phyloP scores from a whole-genome alignment of 208 protist genomes.

The Acanthamoeba culbertsoni region DNA sequence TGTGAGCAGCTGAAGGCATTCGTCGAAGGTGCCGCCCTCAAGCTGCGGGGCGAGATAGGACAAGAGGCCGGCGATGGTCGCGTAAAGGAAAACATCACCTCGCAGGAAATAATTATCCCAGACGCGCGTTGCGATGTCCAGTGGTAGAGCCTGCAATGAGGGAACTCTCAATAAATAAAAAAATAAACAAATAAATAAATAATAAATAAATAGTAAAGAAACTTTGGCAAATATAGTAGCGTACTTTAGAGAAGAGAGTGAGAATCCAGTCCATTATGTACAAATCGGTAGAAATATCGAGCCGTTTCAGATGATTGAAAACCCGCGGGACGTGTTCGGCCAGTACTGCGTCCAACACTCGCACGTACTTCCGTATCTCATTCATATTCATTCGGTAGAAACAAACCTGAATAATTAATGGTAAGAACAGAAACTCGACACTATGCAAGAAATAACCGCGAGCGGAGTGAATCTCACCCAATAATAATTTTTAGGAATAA shows the following conservation, averaged over 20 bases:
- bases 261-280: slow-evolving; percentile 76
- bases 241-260: slow-evolving; percentile 59
- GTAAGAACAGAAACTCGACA: background rate
- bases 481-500: too few species aligned
- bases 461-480: too few species aligned
- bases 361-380: slow-evolving; percentile 4
- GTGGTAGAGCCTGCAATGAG: slow-evolving; percentile 64
- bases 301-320: slow-evolving; percentile 39
- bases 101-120: slow-evolving; percentile 77
- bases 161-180: background rate
- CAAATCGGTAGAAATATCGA: slow-evolving; percentile 70
- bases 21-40: slow-evolving; percentile 61
- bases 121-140: slow-evolving; percentile 73
- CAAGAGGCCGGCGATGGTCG: slow-evolving; percentile 53
- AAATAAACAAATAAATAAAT: background rate
- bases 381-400: slow-evolving; percentile 73
- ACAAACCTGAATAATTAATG: background rate
- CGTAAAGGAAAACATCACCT: slow-evolving; percentile 74
- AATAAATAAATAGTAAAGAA: background rate
- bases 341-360: background rate
- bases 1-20: slow-evolving; percentile 67
- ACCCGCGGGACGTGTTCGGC: slow-evolving; percentile 5
- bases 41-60: slow-evolving; percentile 48
- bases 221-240: background rate
- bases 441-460: too few species aligned